Conservation (phyloP, 345 rosid genomes). For the Citropsis articulata region DNA sequence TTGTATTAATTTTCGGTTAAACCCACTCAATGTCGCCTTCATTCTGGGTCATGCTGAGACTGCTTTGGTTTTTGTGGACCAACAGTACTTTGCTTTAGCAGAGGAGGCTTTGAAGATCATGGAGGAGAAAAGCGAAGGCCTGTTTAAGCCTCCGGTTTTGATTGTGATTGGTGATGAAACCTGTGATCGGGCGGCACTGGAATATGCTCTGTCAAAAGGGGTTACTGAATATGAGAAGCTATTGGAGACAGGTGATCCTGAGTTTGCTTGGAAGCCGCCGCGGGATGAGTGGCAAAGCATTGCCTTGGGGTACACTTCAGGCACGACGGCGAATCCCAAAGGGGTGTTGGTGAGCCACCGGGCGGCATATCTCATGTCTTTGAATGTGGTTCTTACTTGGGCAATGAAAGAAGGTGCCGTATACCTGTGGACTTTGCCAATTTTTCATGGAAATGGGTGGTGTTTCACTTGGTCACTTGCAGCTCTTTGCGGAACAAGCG, state of each 20-base stretch:
- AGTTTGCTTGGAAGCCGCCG: constrained; percentile 77
- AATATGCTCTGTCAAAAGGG: constrained; percentile 61
- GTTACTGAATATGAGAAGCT: constrained; percentile 73
- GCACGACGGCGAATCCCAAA: constrained; percentile 88
- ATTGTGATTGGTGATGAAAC: constrained; percentile 65
- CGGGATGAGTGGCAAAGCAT: constrained; percentile 98
- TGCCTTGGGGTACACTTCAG: constrained; percentile 89
- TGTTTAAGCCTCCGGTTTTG: constrained; percentile 56
- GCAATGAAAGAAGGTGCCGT: constrained; percentile 79
- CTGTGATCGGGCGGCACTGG: constrained; percentile 45
- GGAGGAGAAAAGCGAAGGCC: constrained; percentile 42
- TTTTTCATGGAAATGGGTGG: constrained; percentile 97
- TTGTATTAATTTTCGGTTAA: constrained; percentile 73
- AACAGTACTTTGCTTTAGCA: constrained; percentile 67
- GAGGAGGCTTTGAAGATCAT: constrained; percentile 68
- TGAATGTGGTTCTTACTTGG: constrained; percentile 66
- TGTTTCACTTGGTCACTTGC: constrained; percentile 81
- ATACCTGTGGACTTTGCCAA: constrained; percentile 93
- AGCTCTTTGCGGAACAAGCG: constrained; percentile 70
- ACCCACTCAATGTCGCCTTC: constrained; percentile 59
- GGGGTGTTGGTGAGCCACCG: constrained; percentile 86
- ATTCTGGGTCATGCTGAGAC: constrained; percentile 78
- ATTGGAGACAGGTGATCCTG: constrained; percentile 72
- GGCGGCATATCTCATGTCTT: constrained; percentile 81
- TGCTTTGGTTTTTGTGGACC: constrained; percentile 71